Conservation (phyloP, 805 yeast species). For the Debaryomyces castellii region DNA sequence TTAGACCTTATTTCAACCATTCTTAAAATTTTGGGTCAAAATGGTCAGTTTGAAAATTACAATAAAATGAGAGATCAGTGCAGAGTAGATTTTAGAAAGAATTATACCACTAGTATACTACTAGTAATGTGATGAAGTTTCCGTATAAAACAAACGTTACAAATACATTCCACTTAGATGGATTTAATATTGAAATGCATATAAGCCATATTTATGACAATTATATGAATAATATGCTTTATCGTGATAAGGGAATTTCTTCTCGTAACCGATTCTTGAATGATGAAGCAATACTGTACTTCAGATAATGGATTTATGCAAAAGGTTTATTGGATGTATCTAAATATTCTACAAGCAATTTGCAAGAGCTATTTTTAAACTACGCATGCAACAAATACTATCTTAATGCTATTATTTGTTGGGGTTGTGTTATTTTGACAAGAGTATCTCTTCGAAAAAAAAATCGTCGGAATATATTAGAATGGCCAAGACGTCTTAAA, state of each 20-base stretch:
- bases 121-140: too few relatives aligned
- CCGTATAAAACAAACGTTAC: too few relatives aligned
- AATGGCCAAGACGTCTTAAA: background rate
- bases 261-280: background rate
- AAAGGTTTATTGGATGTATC: constrained; percentile 50
- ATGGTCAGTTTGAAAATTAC: background rate
- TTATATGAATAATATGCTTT: background rate
- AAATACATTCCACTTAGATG: too few relatives aligned
- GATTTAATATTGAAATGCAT: background rate
- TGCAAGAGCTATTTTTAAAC: constrained; percentile 49
- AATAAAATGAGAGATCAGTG: background rate
- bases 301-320: constrained; percentile 52
- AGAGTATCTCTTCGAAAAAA: background rate
- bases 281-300: constrained; percentile 17
- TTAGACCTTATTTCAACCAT: background rate
- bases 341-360: constrained; percentile 46
- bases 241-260: background rate
- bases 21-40: background rate
- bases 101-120: too few relatives aligned
- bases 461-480: background rate
- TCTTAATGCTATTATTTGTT: constrained; percentile 54
- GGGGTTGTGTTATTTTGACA: constrained; percentile 49
- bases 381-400: constrained; percentile 51
- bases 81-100: background rate
- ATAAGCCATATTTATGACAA: background rate